A percentile compares a stretch with the other conserved stretches of the same genome.
These are phyloP conservation scores for Trypethelium eluteriae DNA, from an alignment of 495 filamentous ascomycete species.

Conservation along the genomic window DNA sequence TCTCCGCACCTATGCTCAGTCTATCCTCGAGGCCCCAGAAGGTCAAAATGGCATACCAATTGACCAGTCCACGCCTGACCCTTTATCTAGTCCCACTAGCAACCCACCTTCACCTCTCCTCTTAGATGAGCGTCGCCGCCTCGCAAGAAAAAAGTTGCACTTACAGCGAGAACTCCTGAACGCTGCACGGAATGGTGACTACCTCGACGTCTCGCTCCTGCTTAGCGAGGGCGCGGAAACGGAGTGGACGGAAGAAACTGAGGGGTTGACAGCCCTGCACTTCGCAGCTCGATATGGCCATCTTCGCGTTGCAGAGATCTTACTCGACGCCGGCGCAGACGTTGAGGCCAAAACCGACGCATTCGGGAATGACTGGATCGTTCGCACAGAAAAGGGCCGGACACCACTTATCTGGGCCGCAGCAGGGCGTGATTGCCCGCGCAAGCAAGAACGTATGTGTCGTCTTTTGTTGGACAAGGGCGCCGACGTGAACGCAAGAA, in stretches of 20 bases:
- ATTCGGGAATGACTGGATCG: constrained; percentile 7
- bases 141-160: background rate
- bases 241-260: constrained; percentile 8
- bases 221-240: constrained; percentile 3
- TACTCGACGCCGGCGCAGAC: constrained; percentile 6
- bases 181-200: constrained; percentile 2
- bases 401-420: constrained; percentile 1
- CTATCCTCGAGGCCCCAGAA: constrained; percentile 6
- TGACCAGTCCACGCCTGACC: background rate
- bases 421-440: constrained; percentile 9
- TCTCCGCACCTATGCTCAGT: constrained; percentile 5
- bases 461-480: background rate
- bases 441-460: constrained; percentile 5
- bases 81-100: constrained; percentile 7
- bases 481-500: constrained; percentile 7
- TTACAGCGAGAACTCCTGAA: constrained; percentile 9
- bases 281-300: constrained; percentile 6
- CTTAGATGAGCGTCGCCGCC: constrained; percentile 6
- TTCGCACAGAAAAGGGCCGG: constrained; percentile 8
- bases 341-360: background rate
- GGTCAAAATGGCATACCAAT: background rate
- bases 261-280: constrained; percentile 2
- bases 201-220: constrained; percentile 3
- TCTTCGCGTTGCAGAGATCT: constrained; percentile 5
- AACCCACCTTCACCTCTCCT: constrained; percentile 1